phyloP scores from a whole-genome alignment of 1,284 basidiomycete genomes.

The Leccinum colubrinum region DNA sequence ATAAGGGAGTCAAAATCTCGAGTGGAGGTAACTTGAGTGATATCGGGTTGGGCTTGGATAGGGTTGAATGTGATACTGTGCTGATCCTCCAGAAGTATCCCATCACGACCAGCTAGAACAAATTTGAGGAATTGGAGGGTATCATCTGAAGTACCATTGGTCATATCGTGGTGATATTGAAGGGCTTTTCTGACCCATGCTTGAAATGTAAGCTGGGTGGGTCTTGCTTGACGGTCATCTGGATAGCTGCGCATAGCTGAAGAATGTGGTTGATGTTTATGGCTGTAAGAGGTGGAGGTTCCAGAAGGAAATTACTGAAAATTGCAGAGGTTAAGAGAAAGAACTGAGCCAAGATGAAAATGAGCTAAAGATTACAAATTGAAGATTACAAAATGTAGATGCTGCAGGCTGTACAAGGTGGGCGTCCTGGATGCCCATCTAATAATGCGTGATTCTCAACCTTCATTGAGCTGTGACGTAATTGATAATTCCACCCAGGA shows the following conservation, averaged over 20 bases:
- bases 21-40: not conserved
- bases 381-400: not conserved
- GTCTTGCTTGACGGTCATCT: not conserved
- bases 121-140: conserved; percentile 8
- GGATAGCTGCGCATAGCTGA: not conserved
- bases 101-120: not conserved
- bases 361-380: not conserved
- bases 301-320: not conserved
- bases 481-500: not conserved
- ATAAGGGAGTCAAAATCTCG: conserved; percentile 13
- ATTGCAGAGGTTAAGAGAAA: not conserved
- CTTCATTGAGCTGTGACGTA: too few relatives aligned
- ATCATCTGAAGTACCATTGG: not conserved
- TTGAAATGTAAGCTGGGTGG: not conserved
- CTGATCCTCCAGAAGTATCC: not conserved
- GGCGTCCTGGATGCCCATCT: not conserved
- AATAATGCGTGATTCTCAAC: not conserved
- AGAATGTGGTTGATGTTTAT: not conserved
- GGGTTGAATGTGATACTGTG: conserved; percentile 3
- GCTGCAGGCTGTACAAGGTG: not conserved
- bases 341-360: not conserved
- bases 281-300: not conserved
- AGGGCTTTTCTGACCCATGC: not conserved
- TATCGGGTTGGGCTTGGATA: not conserved
- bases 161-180: not conserved